Percentiles rank a stretch among this genome's conserved stretches.
Evolutionary conservation across 768 basidiomycete genomes (phyloP).

Genomic region (Tricholoma terreum): DNA sequence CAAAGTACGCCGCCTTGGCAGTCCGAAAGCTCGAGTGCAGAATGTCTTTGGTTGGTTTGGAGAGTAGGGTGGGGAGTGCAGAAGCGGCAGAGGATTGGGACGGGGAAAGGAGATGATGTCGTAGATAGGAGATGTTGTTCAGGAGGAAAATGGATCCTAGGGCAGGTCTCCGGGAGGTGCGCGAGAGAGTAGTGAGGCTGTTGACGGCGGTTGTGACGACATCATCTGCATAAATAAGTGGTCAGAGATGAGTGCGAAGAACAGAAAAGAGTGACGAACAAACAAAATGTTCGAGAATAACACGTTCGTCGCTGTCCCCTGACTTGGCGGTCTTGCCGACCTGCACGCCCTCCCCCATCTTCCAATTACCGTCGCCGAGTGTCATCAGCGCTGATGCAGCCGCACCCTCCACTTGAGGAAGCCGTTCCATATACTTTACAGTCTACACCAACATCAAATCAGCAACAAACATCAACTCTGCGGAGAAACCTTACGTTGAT

Average conservation of each 20-base stretch:
- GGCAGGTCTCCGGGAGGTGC: slow-evolving; percentile 55
- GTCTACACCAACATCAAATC: slow-evolving; percentile 40
- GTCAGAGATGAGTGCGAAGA: not conserved
- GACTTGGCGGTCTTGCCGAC: slow-evolving; percentile 49
- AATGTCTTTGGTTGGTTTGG: slow-evolving; percentile 57
- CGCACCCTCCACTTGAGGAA: slow-evolving; percentile 69
- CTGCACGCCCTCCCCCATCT: slow-evolving; percentile 81
- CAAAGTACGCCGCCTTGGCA: slow-evolving; percentile 82
- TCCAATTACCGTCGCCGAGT: slow-evolving; percentile 88
- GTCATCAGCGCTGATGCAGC: slow-evolving; percentile 63
- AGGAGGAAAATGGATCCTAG: slow-evolving; percentile 75
- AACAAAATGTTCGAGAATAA: slow-evolving; percentile 71
- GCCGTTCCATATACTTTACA: slow-evolving; percentile 61
- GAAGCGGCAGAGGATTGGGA: slow-evolving; percentile 31
- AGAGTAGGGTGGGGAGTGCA: slow-evolving; percentile 49
- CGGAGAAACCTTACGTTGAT: slow-evolving; percentile 36
- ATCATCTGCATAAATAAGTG: slow-evolving; percentile 49
- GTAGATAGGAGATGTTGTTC: slow-evolving; percentile 75
- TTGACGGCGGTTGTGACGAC: slow-evolving; percentile 63
- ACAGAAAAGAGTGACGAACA: slow-evolving; percentile 42
- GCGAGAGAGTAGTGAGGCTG: slow-evolving; percentile 63
- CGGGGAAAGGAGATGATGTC: slow-evolving; percentile 53
- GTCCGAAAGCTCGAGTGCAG: slow-evolving; percentile 73
- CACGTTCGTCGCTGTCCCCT: slow-evolving; percentile 52
- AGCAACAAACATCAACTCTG: not conserved